phyloP scores from a whole-genome alignment of 2,329 filamentous ascomycete genomes.

The Aspergillus niger region DNA sequence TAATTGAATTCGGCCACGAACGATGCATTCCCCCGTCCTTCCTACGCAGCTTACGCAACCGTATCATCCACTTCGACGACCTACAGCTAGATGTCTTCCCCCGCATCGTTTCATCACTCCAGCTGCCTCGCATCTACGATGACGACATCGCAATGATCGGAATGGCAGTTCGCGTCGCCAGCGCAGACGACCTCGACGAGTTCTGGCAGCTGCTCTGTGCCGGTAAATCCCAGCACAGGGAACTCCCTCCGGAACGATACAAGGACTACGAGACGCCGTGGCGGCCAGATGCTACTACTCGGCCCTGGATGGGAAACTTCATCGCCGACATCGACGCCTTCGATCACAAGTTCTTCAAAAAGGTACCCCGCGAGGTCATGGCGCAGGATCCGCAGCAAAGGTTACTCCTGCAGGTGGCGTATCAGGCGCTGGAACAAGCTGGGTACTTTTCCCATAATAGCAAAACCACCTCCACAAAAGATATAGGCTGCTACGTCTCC shows the following conservation, averaged over 20 bases:
- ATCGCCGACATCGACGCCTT: slow-evolving; percentile 28
- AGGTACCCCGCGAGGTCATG: slow-evolving; percentile 28
- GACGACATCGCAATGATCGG: slow-evolving; percentile 38
- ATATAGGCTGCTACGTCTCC: slow-evolving; percentile 47
- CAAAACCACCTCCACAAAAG: slow-evolving; percentile 16
- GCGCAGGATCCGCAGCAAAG: slow-evolving; percentile 39
- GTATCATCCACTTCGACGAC: slow-evolving; percentile 20
- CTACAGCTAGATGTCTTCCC: slow-evolving; percentile 9
- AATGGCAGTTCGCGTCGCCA: slow-evolving; percentile 37
- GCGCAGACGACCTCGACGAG: slow-evolving; percentile 29
- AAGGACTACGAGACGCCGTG: slow-evolving; percentile 19
- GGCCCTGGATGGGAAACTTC: slow-evolving; percentile 24
- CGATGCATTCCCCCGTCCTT: slow-evolving; percentile 21
- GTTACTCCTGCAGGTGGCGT: slow-evolving; percentile 33
- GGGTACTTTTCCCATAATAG: slow-evolving; percentile 28
- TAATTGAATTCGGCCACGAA: slow-evolving; percentile 23
- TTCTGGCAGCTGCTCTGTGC: slow-evolving; percentile 36
- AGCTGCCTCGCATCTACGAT: slow-evolving; percentile 8
- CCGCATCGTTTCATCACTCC: background rate
- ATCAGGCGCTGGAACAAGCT: slow-evolving; percentile 36
- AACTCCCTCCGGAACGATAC: slow-evolving; percentile 23
- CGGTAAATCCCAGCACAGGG: slow-evolving; percentile 25
- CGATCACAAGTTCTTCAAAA: slow-evolving; percentile 38
- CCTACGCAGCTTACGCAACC: slow-evolving; percentile 10
- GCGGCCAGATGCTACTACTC: slow-evolving; percentile 10